A percentile compares a stretch with the other conserved stretches of the same genome.
Evolutionary conservation across 371 early-diverging fungal species (phyloP).

Genomic region (Phascolomyces articulosus): DNA sequence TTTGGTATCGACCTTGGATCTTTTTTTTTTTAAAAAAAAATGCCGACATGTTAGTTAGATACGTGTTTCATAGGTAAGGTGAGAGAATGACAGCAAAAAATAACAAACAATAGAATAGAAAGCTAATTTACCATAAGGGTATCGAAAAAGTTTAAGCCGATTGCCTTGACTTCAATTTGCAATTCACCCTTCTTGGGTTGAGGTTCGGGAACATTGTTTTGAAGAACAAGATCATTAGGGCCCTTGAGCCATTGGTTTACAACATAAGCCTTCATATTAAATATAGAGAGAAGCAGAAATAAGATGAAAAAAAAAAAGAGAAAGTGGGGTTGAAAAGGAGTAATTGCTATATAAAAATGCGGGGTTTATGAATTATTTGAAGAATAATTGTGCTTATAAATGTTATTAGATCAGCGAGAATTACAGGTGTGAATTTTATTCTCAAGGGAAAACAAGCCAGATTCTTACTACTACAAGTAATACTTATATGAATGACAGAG

Average conservation of each 20-base stretch:
- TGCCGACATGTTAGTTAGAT: background rate
- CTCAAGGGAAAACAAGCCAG: too few species aligned
- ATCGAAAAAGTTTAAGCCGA: slow-evolving; percentile 85
- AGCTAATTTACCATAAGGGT: slow-evolving; percentile 64
- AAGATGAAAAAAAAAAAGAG: background rate
- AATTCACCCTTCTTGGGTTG: slow-evolving; percentile 62
- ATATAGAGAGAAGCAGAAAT: background rate
- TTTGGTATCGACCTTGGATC: slow-evolving; percentile 86
- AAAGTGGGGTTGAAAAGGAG: background rate
- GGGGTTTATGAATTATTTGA: too few species aligned
- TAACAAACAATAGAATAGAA: too few species aligned
- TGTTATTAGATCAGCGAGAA: too few species aligned
- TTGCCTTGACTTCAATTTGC: slow-evolving; percentile 74
- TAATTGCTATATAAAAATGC: background rate
- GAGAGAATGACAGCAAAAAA: too few species aligned
- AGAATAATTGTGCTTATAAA: too few species aligned
- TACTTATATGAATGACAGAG: too few species aligned
- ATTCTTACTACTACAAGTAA: too few species aligned
- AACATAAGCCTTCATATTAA: slow-evolving; percentile 72
- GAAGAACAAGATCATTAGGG: slow-evolving; percentile 70
- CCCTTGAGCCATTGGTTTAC: slow-evolving; percentile 74
- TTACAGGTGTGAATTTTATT: too few species aligned
- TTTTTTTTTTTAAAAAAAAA: slow-evolving; percentile 17
- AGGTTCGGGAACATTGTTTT: slow-evolving; percentile 58
- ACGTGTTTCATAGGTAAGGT: too few species aligned